Evolutionary conservation across 257 asterid genomes (phyloP).

Genomic region (Primulina eburnea): DNA sequence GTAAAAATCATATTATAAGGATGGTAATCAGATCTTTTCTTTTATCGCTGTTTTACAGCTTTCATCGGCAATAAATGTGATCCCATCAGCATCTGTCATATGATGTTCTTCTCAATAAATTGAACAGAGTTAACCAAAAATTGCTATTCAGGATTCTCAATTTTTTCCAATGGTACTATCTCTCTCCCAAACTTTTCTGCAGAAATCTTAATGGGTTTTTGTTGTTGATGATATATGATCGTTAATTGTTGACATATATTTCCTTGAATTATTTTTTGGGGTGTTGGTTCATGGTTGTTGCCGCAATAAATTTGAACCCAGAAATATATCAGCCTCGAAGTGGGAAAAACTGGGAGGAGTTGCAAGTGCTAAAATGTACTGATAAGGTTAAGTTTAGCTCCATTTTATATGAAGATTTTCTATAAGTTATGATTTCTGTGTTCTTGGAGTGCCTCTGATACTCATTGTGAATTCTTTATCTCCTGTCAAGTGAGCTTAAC

Average conservation of each 20-base stretch:
- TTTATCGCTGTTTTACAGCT: conserved; percentile 21
- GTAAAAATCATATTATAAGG: conserved; percentile 22
- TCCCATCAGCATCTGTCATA: conserved; percentile 10
- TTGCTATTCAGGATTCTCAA: conserved; percentile 21
- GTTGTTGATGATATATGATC: conserved; percentile 12
- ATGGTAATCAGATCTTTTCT: conserved; percentile 25
- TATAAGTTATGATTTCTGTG: background rate
- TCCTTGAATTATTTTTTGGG: conserved; percentile 12
- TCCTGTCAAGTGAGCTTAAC: background rate
- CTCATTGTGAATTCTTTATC: background rate
- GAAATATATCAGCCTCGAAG: conserved; percentile 3
- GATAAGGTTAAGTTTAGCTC: background rate
- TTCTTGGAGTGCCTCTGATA: background rate
- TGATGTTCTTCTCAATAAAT: background rate
- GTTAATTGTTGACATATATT: conserved; percentile 8
- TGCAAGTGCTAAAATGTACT: background rate
- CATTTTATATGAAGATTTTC: background rate
- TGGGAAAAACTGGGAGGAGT: background rate
- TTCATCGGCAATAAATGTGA: conserved; percentile 24
- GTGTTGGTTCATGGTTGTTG: conserved; percentile 7
- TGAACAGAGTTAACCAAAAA: conserved; percentile 9
- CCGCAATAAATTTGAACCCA: conserved; percentile 8
- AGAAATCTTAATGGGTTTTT: background rate
- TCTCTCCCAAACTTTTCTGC: conserved; percentile 9
- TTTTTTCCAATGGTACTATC: conserved; percentile 23